Conservation (phyloP, 75 land plant species). For the Picea sitchensis region DNA sequence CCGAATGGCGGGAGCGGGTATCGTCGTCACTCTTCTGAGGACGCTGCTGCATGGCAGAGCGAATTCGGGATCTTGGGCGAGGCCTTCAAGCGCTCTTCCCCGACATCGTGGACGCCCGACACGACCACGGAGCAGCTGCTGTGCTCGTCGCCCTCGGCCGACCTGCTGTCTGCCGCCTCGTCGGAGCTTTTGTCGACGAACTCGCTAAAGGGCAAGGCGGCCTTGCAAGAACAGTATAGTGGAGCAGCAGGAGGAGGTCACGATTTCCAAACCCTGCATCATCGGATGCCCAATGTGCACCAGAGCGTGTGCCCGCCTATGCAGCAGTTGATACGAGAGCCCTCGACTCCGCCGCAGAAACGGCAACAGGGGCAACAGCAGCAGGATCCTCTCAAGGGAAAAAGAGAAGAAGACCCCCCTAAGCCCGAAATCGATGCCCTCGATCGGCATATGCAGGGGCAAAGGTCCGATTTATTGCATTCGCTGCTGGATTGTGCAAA, state of each 20-base stretch:
- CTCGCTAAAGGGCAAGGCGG: constrained; percentile 13
- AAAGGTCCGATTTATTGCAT: constrained; percentile 27
- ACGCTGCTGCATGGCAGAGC: constrained; percentile 30
- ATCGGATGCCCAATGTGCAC: background rate
- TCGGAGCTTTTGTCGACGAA: constrained; percentile 18
- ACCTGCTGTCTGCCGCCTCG: constrained; percentile 15
- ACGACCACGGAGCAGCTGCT: constrained; percentile 18
- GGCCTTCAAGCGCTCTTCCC: constrained; percentile 9
- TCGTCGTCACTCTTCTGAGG: background rate
- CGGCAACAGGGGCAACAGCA: background rate
- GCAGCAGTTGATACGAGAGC: constrained; percentile 9
- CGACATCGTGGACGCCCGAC: background rate
- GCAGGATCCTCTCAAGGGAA: constrained; percentile 12
- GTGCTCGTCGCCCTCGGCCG: constrained; percentile 21
- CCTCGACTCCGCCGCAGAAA: constrained; percentile 10
- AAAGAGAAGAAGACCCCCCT: constrained; percentile 6
- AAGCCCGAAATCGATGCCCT: constrained; percentile 7
- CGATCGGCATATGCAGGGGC: constrained; percentile 10
- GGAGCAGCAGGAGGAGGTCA: constrained; percentile 6
- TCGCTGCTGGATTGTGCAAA: constrained; percentile 62
- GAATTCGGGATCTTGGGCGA: constrained; percentile 9
- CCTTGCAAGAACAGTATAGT: constrained; percentile 15
- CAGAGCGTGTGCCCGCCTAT: constrained; percentile 7
- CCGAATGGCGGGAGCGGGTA: constrained; percentile 14
- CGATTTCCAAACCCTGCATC: constrained; percentile 11